Percentiles rank a stretch among this genome's conserved stretches.
These are phyloP conservation scores for Crithidia bombi DNA, from an alignment of 208 protist genomes.

Conservation along the genomic window DNA sequence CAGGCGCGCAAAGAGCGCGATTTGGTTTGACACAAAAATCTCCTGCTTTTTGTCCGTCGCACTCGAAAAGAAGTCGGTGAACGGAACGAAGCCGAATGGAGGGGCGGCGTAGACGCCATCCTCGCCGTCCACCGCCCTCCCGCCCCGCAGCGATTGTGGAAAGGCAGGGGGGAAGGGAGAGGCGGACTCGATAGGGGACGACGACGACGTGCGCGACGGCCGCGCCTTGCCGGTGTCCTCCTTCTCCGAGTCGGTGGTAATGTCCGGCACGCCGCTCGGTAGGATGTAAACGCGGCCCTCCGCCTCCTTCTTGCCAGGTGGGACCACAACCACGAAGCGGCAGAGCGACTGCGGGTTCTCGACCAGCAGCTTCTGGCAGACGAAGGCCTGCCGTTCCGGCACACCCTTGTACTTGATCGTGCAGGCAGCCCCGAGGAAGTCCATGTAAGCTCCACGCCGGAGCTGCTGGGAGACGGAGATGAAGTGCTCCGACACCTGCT, in stretches of 20 bases:
- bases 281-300: conserved; percentile 36
- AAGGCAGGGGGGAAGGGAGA: not conserved
- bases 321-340: conserved; percentile 37
- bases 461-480: conserved; percentile 31
- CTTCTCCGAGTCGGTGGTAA: conserved; percentile 4
- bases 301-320: conserved; percentile 18
- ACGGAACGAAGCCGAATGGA: conserved; percentile 10
- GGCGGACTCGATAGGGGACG: not conserved
- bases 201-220: not conserved
- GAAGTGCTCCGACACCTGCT: conserved; percentile 53
- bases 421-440: conserved; percentile 63
- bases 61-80: conserved; percentile 44
- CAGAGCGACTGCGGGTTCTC: conserved; percentile 53
- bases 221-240: not conserved
- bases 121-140: not conserved
- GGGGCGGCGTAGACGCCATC: conserved; percentile 1
- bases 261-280: conserved; percentile 9
- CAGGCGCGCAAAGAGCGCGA: conserved; percentile 60
- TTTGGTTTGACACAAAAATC: conserved; percentile 52
- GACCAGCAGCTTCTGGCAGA: conserved; percentile 66
- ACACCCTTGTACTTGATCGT: conserved; percentile 56
- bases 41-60: conserved; percentile 29
- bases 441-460: conserved; percentile 51
- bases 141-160: not conserved
- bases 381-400: conserved; percentile 51